These are phyloP conservation scores for Fusarium verticillioides DNA, from an alignment of 2,329 filamentous ascomycete genomes.

Conservation along the genomic window DNA sequence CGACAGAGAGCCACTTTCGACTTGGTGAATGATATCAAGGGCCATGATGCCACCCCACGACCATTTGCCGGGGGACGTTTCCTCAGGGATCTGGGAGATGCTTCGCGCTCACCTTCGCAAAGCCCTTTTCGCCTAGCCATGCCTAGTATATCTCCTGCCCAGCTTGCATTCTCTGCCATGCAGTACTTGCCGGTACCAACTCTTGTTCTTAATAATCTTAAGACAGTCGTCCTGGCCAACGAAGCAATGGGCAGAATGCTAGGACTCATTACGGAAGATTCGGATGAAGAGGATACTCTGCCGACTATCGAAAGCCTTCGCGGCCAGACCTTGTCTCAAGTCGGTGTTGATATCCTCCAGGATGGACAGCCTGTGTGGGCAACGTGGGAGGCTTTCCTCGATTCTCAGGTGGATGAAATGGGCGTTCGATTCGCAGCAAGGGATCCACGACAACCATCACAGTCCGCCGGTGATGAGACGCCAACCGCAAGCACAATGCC, in stretches of 20 bases:
- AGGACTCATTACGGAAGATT: constrained; percentile 61
- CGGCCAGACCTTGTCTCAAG: constrained; percentile 73
- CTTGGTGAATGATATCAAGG: constrained; percentile 24
- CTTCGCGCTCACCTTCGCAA: constrained; percentile 50
- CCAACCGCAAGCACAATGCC: constrained; percentile 47
- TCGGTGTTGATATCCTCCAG: constrained; percentile 79
- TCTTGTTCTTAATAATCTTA: constrained; percentile 73
- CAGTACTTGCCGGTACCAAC: constrained; percentile 80
- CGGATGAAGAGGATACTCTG: constrained; percentile 54
- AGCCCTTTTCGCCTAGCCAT: constrained; percentile 56
- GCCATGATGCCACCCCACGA: constrained; percentile 42
- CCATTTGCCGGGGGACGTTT: constrained; percentile 48
- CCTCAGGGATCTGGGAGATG: constrained; percentile 47
- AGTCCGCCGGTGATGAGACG: constrained; percentile 49
- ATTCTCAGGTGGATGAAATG: constrained; percentile 61
- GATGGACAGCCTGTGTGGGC: constrained; percentile 71
- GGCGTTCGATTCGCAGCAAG: constrained; percentile 44
- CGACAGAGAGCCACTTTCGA: constrained; percentile 35
- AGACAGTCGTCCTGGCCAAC: constrained; percentile 79
- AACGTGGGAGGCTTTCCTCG: constrained; percentile 69
- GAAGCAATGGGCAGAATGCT: constrained; percentile 79
- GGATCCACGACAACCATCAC: constrained; percentile 34
- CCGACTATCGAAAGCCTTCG: constrained; percentile 68
- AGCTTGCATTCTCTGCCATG: constrained; percentile 73
- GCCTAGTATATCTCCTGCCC: constrained; percentile 60